Percentiles rank a stretch among this genome's conserved stretches.
phyloP scores from a whole-genome alignment of 1,284 basidiomycete species.

The Marasmius oreades region DNA sequence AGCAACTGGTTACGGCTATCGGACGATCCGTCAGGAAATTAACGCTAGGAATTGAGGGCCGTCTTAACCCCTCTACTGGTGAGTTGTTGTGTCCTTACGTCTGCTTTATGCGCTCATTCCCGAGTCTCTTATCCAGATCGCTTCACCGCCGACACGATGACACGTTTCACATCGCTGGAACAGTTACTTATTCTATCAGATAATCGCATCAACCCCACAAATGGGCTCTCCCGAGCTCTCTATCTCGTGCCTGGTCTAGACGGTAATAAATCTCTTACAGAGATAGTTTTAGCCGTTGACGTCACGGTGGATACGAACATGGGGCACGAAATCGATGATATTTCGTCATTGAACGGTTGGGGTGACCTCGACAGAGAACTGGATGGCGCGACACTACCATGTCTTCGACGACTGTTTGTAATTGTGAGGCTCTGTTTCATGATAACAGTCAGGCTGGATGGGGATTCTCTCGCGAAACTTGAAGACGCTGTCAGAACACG shows the following conservation, averaged over 20 bases:
- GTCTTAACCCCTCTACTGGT: too few species aligned
- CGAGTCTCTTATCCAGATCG: background rate
- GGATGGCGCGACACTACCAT: background rate
- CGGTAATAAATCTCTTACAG: background rate
- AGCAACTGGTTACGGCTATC: background rate
- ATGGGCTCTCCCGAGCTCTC: background rate
- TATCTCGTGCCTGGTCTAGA: background rate
- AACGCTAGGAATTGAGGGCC: too few species aligned
- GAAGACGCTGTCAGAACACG: background rate
- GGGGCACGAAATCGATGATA: background rate
- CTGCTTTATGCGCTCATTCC: background rate
- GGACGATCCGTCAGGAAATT: background rate
- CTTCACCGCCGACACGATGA: too few species aligned
- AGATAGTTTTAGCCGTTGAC: background rate
- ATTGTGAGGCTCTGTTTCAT: background rate
- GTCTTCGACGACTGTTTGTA: background rate
- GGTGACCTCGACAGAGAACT: background rate
- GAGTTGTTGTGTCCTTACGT: background rate
- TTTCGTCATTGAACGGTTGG: background rate
- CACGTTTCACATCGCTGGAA: too few species aligned
- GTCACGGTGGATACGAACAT: background rate
- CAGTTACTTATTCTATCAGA: background rate
- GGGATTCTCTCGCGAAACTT: background rate
- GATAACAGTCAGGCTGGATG: background rate
- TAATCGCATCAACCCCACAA: background rate